phyloP scores from a whole-genome alignment of 1,284 basidiomycete species.

The Calocybe gambosa region DNA sequence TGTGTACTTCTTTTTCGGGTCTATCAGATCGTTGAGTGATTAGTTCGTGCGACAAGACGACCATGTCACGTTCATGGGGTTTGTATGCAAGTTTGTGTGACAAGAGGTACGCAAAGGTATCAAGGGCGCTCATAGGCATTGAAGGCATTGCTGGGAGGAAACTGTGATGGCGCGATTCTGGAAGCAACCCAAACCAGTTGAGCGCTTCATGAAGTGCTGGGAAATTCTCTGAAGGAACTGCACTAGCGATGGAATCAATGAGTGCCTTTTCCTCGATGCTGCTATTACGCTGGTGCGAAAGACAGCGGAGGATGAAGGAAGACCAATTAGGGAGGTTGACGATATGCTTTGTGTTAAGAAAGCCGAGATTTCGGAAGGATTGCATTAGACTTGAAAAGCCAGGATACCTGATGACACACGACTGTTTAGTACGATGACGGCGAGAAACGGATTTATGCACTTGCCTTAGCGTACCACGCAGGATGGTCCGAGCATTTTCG shows the following conservation, averaged over 20 bases:
- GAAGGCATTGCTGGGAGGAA: slow-evolving; percentile 41
- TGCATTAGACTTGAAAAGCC: slow-evolving; percentile 79
- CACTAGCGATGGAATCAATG: slow-evolving; percentile 32
- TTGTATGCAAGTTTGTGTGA: slow-evolving; percentile 71
- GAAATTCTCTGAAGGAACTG: slow-evolving; percentile 30
- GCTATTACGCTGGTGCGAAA: slow-evolving; percentile 13
- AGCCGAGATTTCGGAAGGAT: slow-evolving; percentile 68
- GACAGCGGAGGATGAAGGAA: slow-evolving; percentile 29
- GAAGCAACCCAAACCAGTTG: slow-evolving; percentile 51
- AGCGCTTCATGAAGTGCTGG: slow-evolving; percentile 45
- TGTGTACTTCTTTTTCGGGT: slow-evolving; percentile 50
- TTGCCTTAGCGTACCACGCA: slow-evolving; percentile 83
- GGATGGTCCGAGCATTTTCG: slow-evolving; percentile 55
- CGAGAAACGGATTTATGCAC: background rate
- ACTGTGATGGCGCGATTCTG: slow-evolving; percentile 18
- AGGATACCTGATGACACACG: slow-evolving; percentile 56
- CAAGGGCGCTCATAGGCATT: slow-evolving; percentile 56
- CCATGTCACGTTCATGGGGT: slow-evolving; percentile 78
- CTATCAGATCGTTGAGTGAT: slow-evolving; percentile 32
- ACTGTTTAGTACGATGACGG: background rate
- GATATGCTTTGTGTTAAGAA: slow-evolving; percentile 46
- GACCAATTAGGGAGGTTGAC: slow-evolving; percentile 42
- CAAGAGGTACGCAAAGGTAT: slow-evolving; percentile 74
- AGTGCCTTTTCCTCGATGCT: slow-evolving; percentile 20
- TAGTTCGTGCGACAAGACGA: slow-evolving; percentile 84